Conservation (phyloP, 179 eudicot species). For the Beta macrorhiza region DNA sequence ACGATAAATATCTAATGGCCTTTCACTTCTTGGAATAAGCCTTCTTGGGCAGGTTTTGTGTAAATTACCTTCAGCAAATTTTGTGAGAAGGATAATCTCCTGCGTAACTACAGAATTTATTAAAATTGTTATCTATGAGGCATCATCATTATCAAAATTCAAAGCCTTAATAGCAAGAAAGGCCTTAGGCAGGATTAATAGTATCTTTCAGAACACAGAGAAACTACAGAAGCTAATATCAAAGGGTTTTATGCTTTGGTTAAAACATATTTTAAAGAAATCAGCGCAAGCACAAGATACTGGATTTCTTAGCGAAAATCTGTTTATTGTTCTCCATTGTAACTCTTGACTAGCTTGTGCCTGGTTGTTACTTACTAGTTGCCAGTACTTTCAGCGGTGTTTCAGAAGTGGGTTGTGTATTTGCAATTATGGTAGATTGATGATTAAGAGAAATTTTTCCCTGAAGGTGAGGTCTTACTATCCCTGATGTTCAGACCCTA, state of each 20-base stretch:
- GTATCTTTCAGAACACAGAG: background rate
- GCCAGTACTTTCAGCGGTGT: background rate
- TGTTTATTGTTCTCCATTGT: background rate
- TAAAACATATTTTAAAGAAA: background rate
- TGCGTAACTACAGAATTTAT: background rate
- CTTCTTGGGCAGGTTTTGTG: background rate
- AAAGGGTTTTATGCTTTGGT: background rate
- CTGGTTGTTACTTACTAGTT: background rate
- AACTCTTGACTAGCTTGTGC: background rate
- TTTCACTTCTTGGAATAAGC: background rate
- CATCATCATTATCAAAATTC: background rate
- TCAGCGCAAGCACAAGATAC: background rate
- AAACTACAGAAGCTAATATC: background rate
- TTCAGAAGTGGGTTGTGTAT: background rate
- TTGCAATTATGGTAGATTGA: background rate
- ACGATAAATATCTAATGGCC: background rate
- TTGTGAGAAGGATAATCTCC: background rate
- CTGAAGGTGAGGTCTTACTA: background rate
- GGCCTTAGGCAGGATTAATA: background rate
- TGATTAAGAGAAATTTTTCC: background rate
- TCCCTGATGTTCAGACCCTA: background rate
- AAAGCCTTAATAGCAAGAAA: background rate
- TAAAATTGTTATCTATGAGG: too few species aligned
- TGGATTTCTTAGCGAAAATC: background rate
- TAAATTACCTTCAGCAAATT: background rate